Percentiles rank a stretch among this genome's conserved stretches.
phyloP scores from a whole-genome alignment of 2,329 filamentous ascomycete genomes.

The Fusarium graminum region DNA sequence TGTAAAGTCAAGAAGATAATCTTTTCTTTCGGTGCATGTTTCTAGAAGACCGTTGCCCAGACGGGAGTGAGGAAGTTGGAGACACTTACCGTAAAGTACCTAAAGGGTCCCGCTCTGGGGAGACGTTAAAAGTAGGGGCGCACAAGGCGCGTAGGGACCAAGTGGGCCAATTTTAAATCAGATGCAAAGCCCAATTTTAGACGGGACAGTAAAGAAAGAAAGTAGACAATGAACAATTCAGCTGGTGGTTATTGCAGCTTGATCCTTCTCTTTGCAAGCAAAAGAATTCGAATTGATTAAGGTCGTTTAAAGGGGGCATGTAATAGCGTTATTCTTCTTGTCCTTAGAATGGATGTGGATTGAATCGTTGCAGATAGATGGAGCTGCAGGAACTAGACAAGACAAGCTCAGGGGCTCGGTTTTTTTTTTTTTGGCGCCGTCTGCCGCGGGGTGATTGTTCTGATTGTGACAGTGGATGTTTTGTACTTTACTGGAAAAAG shows the following conservation, averaged over 20 bases:
- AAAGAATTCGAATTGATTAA: conserved; percentile 6
- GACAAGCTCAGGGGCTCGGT: conserved; percentile 40
- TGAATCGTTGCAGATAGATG: background rate
- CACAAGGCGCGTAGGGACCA: conserved; percentile 36
- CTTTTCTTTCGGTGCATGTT: conserved; percentile 28
- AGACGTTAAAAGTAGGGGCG: conserved; percentile 17
- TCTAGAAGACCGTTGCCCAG: conserved; percentile 41
- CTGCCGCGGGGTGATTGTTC: conserved; percentile 31
- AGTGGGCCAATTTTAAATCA: conserved; percentile 42
- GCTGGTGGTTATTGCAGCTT: background rate
- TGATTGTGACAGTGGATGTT: conserved; percentile 5
- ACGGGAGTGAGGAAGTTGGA: conserved; percentile 12
- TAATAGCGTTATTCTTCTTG: conserved; percentile 22
- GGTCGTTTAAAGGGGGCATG: conserved; percentile 16
- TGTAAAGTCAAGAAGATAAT: conserved; percentile 18
- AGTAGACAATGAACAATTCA: background rate
- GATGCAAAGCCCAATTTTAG: conserved; percentile 34
- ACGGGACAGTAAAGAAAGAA: background rate
- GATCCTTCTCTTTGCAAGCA: background rate
- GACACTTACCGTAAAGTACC: conserved; percentile 38
- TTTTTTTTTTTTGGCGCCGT: conserved; percentile 25
- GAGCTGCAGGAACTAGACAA: conserved; percentile 17
- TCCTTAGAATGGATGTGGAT: conserved; percentile 1
- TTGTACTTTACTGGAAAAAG: conserved; percentile 12
- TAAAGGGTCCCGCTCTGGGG: conserved; percentile 35